Base-by-base conservation (phyloP, 2,329 filamentous ascomycete genomes). In the Ophiocordyceps sinensis region DNA sequence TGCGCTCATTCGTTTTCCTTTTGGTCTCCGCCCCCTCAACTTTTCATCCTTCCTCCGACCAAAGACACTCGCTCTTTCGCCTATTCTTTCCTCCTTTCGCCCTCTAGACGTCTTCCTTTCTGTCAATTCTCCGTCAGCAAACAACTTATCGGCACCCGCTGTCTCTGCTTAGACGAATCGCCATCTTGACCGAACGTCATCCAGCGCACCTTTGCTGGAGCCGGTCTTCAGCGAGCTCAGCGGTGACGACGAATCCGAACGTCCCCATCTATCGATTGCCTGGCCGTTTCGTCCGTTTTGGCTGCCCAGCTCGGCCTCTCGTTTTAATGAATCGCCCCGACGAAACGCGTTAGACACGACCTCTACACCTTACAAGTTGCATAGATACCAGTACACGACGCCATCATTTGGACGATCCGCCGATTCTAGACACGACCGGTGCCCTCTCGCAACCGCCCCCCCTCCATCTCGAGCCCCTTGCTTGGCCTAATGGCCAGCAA, bases 211-310 rank as follows among this genome's bases (percentile, higher is more conserved):
- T 23, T 35, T 35, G 28, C 45, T 48, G 46, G 43, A 48, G 46
- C 46, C 17, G 46, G 46, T 42, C 46, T 48, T 48, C 46, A 48
- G 44, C 39, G 12, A 14, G 36, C 39, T 23, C 36, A 26, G 23
- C 7, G 19, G 19, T 15, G 32, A 34, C 13, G 15, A 34, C 12
- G n/a, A 31, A n/a, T 15, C 14, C n/a, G 32, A 15, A 5, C 13
- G 32, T 15, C 14, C n/a, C 11, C 4, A 5, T 10, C n/a, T 34
- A n/a, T n/a, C 17, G 32, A 23, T 23, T 23, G 23, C 23, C 23
- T 23, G 23, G 23, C 4, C 23, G 4, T 7, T 23, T 23, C 23
- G 7, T 4, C 23, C 23, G 23, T 23, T 23, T 23, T 7, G 23
- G 23, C 23, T 23, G 23, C 23, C 23, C 23, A 4, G 36, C 32